Base-by-base conservation (phyloP, 2,329 filamentous ascomycete genomes). In the Teratosphaeria viscida region DNA sequence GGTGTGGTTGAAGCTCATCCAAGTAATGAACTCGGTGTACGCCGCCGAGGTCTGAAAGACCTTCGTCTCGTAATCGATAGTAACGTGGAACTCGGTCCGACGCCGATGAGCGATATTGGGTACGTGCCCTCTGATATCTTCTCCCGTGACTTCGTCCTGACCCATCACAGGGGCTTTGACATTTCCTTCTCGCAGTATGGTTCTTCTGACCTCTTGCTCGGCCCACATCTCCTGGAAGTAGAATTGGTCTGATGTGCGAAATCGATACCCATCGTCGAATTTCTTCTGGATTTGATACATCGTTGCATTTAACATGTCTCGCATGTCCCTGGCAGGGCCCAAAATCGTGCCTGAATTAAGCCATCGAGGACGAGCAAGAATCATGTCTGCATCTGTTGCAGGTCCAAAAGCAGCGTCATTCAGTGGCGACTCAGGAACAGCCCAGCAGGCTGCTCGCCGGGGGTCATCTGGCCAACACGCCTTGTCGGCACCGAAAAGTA, bases 211-310 rank as follows among this genome's bases (percentile, higher is more conserved):
- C 66, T 83, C 81, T 66, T 83, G 81, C 53, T 78, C 75, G 26
- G 77, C 79, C 59, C 77, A 82, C 49, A 84, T 76, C 59, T 79
- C 75, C 4, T 78, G 74, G 57, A 83, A 75, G n/a, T 77, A 76
- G 61, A 74, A 71, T 64, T 80, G 75, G 63, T 81, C 78, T 6
- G 66, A 69, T 32, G 60, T 62, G 14, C 57, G 57, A 27, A 59
- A 63, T 29, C 61, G 54, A 54, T 59, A 66, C 5, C 54, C 54
- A 6, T 61, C 52, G 26, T 72, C 69, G 43, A 65, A 69, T 62
- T 70, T 72, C 60, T 60, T 71, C 64, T 66, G 67, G 16, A 76
- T 72, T 19, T 73, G 73, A 43, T 68, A 62, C 35, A 78, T 61
- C 3, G 77, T 75, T 16, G 74, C 72, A 14, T 74, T 71, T 60